These are phyloP conservation scores for Myriosclerotinia scirpicola DNA, from an alignment of 2,329 filamentous ascomycete genomes.

Conservation along the genomic window DNA sequence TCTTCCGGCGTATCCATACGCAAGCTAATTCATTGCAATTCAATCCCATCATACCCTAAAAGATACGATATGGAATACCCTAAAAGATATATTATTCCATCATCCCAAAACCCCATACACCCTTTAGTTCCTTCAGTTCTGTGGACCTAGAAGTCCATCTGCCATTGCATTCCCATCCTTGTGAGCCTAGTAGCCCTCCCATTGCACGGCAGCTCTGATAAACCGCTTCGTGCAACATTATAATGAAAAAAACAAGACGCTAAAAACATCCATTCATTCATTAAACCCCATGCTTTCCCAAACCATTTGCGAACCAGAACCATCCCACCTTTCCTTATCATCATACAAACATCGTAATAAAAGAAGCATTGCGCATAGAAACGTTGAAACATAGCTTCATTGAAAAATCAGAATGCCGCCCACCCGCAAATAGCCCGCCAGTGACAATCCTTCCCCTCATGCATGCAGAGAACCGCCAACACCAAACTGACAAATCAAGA, in stretches of 20 bases:
- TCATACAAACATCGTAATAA: conserved; percentile 23
- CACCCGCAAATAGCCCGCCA: conserved; percentile 17
- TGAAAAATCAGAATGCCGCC: conserved; percentile 19
- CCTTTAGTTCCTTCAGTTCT: conserved; percentile 2
- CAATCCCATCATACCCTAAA: conserved; percentile 1
- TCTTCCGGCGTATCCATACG: conserved; percentile 17
- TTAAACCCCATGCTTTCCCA: conserved; percentile 17
- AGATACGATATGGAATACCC: conserved; percentile 9
- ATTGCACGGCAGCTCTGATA: conserved; percentile 20
- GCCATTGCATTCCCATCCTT: background rate
- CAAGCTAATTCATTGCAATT: conserved; percentile 19
- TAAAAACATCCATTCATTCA: conserved; percentile 20
- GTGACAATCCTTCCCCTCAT: conserved; percentile 19
- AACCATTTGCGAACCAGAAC: conserved; percentile 14
- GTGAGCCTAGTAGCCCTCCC: conserved; percentile 19
- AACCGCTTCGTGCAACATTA: conserved; percentile 12
- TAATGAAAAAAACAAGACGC: conserved; percentile 17
- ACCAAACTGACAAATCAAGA: conserved; percentile 15
- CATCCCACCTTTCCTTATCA: conserved; percentile 5
- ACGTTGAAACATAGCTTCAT: conserved; percentile 24
- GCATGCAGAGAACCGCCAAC: conserved; percentile 23
- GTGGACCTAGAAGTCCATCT: conserved; percentile 11
- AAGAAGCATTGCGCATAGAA: conserved; percentile 21
- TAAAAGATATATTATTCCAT: conserved; percentile 9
- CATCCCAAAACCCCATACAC: background rate